Percentiles rank a stretch among this genome's conserved stretches.
Conservation (phyloP, 495 filamentous ascomycete genomes). For the Hyaloscypha variabilis region DNA sequence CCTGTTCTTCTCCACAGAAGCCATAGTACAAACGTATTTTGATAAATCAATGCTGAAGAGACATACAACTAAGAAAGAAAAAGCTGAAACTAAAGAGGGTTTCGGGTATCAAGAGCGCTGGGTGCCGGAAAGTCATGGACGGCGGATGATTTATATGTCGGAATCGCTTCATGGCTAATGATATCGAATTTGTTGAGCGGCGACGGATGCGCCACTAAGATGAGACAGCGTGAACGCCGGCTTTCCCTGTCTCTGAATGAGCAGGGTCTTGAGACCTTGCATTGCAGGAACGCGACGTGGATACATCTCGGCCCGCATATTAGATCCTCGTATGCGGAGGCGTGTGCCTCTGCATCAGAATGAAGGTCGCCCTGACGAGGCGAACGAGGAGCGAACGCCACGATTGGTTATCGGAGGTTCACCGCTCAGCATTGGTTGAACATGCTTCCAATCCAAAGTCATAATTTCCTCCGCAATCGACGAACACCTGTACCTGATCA, state of each 20-base stretch:
- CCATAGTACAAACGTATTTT: slow-evolving; percentile 26
- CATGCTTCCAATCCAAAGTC: background rate
- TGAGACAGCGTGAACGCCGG: background rate
- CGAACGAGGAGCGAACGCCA: background rate
- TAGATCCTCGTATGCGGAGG: background rate
- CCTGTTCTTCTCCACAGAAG: slow-evolving; percentile 39
- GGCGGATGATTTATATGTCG: background rate
- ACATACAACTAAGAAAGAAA: slow-evolving; percentile 20
- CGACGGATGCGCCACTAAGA: background rate
- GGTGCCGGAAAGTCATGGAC: background rate
- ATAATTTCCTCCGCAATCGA: background rate
- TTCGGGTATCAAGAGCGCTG: background rate
- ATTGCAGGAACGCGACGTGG: slow-evolving; percentile 1
- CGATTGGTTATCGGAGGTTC: background rate
- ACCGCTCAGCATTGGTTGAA: background rate
- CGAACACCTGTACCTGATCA: background rate
- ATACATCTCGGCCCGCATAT: background rate
- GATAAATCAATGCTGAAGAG: slow-evolving; percentile 13
- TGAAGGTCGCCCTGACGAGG: background rate
- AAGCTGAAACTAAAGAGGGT: background rate
- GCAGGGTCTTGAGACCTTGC: background rate
- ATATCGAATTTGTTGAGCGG: background rate
- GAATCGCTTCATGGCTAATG: no score
- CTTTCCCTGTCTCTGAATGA: background rate
- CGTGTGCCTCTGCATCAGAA: background rate